Conservation (phyloP, 345 rosid genomes). For the Citrus cavaleriei region DNA sequence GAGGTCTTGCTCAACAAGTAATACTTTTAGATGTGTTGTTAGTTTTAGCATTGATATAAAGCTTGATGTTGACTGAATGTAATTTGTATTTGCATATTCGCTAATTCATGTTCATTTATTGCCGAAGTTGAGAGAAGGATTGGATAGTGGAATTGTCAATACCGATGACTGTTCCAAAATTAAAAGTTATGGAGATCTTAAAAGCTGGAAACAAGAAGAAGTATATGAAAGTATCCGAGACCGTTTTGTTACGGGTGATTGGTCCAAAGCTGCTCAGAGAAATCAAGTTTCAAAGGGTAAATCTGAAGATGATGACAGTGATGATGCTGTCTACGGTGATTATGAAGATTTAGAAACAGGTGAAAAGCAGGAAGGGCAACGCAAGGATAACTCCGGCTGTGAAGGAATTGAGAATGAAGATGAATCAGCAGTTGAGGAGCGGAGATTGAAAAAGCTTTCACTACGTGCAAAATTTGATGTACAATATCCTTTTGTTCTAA, state of each 20-base stretch:
- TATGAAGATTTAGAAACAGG: conserved; percentile 94
- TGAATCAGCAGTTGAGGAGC: too few species aligned
- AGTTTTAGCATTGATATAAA: not conserved
- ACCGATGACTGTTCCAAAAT: conserved; percentile 79
- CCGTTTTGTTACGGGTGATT: conserved; percentile 91
- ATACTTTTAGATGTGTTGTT: not conserved
- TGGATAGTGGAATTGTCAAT: conserved; percentile 36
- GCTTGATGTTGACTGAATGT: not conserved
- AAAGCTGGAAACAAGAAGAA: conserved; percentile 73
- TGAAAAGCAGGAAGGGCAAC: conserved; percentile 41
- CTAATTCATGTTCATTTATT: conserved; percentile 9
- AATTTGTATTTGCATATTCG: not conserved
- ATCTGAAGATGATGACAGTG: conserved; percentile 45
- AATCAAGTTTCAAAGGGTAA: conserved; percentile 34
- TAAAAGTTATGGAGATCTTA: conserved; percentile 35
- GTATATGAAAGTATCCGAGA: conserved; percentile 69
- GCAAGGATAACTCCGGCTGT: conserved; percentile 28
- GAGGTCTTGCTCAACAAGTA: not conserved
- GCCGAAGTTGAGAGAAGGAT: conserved; percentile 53
- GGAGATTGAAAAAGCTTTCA: too few species aligned
- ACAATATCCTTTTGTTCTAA: too few species aligned
- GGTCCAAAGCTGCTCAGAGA: conserved; percentile 75
- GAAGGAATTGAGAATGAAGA: conserved; percentile 32
- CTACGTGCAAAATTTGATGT: too few species aligned
- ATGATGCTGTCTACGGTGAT: conserved; percentile 59